Evolutionary conservation across 495 filamentous ascomycete genomes (phyloP), one percentile per base, ranked within the genome.

Genomic region (Lentithecium fluviatile): DNA sequence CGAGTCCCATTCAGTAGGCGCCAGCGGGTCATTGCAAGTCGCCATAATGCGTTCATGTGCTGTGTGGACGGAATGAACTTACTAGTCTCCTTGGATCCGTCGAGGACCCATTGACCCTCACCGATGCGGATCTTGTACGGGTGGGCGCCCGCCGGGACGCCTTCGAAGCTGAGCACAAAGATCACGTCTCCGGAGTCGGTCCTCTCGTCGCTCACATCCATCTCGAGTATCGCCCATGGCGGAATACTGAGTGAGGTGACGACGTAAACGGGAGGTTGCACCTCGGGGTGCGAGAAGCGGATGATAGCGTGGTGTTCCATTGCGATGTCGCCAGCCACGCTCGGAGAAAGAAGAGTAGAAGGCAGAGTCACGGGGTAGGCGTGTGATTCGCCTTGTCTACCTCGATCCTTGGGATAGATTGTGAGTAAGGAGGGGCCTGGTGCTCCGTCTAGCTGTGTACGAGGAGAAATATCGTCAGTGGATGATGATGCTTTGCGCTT

Each of bases 81-180:
- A 85, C 81, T 74, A n/a, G 74, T 82, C 1, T 79, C 75, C 5
- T 73, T 71, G 36, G 69, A 69, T 23, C 86, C 81, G 53, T 88
- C 79, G 46, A 85, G 66, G 2, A 82, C 79, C 87, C 86, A 84
- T 62, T 88, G 79, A 32, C 80, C 81, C 2, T 72, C 46, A 5
- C 84, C 86, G 50, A 88, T 70, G 21, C 85, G 78, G 66, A 90
- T 88, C 69, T 88, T 88, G 75, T 88, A 90, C 63, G 87, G 81
- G 58, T 85, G 82, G 57, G 81, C 65, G 17, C 78, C 77, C 25
- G 74, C 67, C 26, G 85, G 66, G 21, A 79, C 75, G 37, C 81
- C 78, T 17, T 76, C 74, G 23, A 79, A 75, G 0, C 45, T 17
- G 49, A 56, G 69, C 45, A 5, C 45, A 58, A 74, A 75, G 38